phyloP scores from a whole-genome alignment of 2,329 filamentous ascomycete genomes.

The Fusarium lateritium region DNA sequence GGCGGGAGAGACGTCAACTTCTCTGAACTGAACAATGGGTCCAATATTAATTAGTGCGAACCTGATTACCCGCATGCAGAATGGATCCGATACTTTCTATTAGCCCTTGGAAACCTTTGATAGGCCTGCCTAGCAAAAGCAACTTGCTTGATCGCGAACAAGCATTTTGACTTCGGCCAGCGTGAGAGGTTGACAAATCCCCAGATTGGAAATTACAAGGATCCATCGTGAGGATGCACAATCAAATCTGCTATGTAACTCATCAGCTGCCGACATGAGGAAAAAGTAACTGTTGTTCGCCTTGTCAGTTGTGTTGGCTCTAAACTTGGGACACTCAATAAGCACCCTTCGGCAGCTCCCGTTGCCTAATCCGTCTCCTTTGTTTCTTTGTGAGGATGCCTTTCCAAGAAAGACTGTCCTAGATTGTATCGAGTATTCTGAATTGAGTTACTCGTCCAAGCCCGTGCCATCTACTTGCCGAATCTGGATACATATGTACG shows the following conservation, averaged over 20 bases:
- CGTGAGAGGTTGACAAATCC: neutral
- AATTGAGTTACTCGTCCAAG: neutral
- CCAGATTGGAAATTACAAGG: slow-evolving; percentile 5
- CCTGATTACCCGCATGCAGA: slow-evolving; percentile 41
- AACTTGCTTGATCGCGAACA: slow-evolving; percentile 13
- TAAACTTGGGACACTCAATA: neutral
- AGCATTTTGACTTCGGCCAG: slow-evolving; percentile 1
- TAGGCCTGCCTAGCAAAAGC: slow-evolving; percentile 36
- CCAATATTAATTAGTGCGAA: slow-evolving; percentile 36
- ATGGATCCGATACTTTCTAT: slow-evolving; percentile 14
- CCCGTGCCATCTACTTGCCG: neutral
- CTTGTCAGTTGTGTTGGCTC: neutral
- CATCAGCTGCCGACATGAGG: slow-evolving; percentile 13
- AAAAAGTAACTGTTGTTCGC: slow-evolving; percentile 27
- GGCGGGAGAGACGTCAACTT: slow-evolving; percentile 5
- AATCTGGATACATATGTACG: slow-evolving; percentile 4
- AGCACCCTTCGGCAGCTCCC: neutral
- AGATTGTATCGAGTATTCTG: slow-evolving; percentile 1
- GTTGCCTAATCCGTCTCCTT: neutral
- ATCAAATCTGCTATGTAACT: slow-evolving; percentile 27
- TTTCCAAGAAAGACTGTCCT: neutral
- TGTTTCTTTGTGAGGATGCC: too few species aligned
- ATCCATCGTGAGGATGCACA: neutral
- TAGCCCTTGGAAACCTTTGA: slow-evolving; percentile 17
- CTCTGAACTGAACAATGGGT: slow-evolving; percentile 2